Conservation (phyloP, 257 asterid genomes). For the Scutellaria barbata region DNA sequence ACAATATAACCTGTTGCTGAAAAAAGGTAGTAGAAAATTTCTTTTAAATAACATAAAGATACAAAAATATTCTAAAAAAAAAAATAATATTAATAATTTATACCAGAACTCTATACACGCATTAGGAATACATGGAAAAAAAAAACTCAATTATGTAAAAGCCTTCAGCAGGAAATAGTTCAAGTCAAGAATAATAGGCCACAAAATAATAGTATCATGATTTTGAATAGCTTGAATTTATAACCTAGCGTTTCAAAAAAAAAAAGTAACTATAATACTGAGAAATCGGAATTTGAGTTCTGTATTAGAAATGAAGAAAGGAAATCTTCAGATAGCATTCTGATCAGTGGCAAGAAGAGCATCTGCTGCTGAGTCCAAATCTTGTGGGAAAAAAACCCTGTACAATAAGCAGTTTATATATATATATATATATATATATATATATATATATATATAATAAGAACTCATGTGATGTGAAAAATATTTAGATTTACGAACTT, state of each 20-base stretch:
- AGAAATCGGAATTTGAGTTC: slow-evolving; percentile 4
- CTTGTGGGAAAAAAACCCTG: slow-evolving; percentile 93
- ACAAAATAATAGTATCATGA: neutral
- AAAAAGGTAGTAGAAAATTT: too few relatives aligned
- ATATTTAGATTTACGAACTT: neutral
- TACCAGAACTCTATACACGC: too few relatives aligned
- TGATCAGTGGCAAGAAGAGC: slow-evolving; percentile 65
- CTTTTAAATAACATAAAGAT: too few relatives aligned
- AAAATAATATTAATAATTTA: too few relatives aligned
- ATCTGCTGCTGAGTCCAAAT: slow-evolving; percentile 82
- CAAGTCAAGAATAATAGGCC: neutral
- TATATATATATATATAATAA: too few relatives aligned
- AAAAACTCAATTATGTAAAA: neutral
- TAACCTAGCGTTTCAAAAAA: neutral
- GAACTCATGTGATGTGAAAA: neutral
- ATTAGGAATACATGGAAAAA: too few relatives aligned
- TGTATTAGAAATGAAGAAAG: neutral
- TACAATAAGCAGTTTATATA: slow-evolving; percentile 8
- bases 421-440: too few relatives aligned
- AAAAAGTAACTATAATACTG: neutral
- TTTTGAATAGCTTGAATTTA: neutral
- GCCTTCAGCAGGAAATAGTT: neutral
- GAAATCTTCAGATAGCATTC: slow-evolving; percentile 36
- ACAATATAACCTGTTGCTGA: too few relatives aligned
- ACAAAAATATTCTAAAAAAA: too few relatives aligned